phyloP scores from a whole-genome alignment of 148 eudicot species.

The Cornus controversa region DNA sequence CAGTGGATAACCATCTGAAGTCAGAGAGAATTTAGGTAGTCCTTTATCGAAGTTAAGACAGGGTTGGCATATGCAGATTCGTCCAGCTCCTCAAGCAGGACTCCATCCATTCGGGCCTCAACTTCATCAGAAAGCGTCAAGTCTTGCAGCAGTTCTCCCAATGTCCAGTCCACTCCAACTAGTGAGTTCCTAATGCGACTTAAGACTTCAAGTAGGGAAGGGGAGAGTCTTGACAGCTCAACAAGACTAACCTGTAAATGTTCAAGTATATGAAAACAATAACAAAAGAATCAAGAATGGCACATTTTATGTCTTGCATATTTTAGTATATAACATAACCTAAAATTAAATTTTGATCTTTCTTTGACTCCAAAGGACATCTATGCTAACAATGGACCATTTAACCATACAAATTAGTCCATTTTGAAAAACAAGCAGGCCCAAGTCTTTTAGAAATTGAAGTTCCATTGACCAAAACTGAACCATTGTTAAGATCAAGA shows the following conservation, averaged over 20 bases:
- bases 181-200: slow-evolving; percentile 51
- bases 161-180: slow-evolving; percentile 43
- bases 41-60: slow-evolving; percentile 39
- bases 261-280: neutral
- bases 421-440: too few relatives aligned
- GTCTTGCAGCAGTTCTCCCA: slow-evolving; percentile 43
- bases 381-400: neutral
- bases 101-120: slow-evolving; percentile 76
- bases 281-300: too few relatives aligned
- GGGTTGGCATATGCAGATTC: slow-evolving; percentile 31
- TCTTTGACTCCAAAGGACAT: neutral
- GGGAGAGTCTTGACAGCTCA: slow-evolving; percentile 62
- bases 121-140: slow-evolving; percentile 50
- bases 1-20: neutral
- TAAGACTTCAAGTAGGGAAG: slow-evolving; percentile 54
- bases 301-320: neutral
- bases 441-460: too few relatives aligned
- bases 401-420: too few relatives aligned
- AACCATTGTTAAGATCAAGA: too few relatives aligned
- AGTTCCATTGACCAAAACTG: too few relatives aligned
- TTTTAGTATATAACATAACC: neutral
- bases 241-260: slow-evolving; percentile 62
- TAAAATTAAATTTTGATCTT: slow-evolving; percentile 7
- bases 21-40: slow-evolving; percentile 49
- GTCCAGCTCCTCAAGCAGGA: slow-evolving; percentile 50